These are phyloP conservation scores for Fusarium brevicatenulatum DNA, from an alignment of 2,329 filamentous ascomycete genomes.

Conservation along the genomic window DNA sequence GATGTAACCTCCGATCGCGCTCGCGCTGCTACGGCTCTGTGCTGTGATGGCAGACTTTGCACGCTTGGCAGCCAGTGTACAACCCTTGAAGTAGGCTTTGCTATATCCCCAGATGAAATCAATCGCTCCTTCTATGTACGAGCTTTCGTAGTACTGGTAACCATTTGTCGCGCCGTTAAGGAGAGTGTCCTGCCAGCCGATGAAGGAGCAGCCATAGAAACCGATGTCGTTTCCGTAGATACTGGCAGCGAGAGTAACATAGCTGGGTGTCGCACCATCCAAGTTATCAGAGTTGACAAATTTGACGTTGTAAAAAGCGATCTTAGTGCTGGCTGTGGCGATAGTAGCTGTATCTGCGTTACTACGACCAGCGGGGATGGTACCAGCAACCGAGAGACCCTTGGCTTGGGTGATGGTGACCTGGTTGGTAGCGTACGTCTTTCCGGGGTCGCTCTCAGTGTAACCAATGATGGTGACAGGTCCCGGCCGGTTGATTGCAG, in stretches of 20 bases:
- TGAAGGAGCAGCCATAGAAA: slow-evolving; percentile 51
- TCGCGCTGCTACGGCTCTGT: slow-evolving; percentile 41
- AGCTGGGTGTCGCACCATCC: slow-evolving; percentile 22
- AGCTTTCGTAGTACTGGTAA: slow-evolving; percentile 37
- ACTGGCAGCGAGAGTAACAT: slow-evolving; percentile 39
- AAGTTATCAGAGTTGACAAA: slow-evolving; percentile 54
- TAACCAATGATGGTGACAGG: slow-evolving; percentile 58
- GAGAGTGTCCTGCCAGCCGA: slow-evolving; percentile 35
- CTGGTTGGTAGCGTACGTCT: slow-evolving; percentile 62
- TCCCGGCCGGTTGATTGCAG: slow-evolving; percentile 50
- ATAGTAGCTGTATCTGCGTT: slow-evolving; percentile 39
- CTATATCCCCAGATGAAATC: slow-evolving; percentile 43
- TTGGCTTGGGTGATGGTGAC: slow-evolving; percentile 58
- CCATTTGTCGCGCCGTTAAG: slow-evolving; percentile 28
- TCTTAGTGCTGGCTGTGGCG: slow-evolving; percentile 54
- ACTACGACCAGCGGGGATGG: slow-evolving; percentile 40
- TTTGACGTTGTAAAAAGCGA: slow-evolving; percentile 46
- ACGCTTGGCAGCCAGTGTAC: slow-evolving; percentile 30
- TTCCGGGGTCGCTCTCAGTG: slow-evolving; percentile 51
- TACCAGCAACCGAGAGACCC: slow-evolving; percentile 30
- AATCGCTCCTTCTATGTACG: slow-evolving; percentile 32
- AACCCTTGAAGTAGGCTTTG: slow-evolving; percentile 40
- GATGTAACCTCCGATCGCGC: slow-evolving; percentile 52
- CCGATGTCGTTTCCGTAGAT: slow-evolving; percentile 51
- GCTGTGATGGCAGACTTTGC: slow-evolving; percentile 42